Evolutionary conservation across 2,329 filamentous ascomycete genomes (phyloP), one percentile per base, ranked within the genome.

Genomic region (Pseudonectria buxi): DNA sequence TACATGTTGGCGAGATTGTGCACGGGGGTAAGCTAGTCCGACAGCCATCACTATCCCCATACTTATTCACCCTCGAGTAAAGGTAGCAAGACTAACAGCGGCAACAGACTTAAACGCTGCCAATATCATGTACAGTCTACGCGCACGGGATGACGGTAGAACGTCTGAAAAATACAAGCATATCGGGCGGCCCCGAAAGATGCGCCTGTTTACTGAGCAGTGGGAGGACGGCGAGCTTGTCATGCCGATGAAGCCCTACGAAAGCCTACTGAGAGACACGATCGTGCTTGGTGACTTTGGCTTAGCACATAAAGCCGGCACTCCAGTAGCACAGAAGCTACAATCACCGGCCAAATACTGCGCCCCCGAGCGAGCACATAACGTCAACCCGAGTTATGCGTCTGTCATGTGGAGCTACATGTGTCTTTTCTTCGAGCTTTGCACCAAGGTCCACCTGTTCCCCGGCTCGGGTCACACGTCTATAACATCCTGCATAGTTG

Each of bases 371-470:
- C 39, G 35, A 27, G 10, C 40, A 10, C 41, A 46, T 22, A 30
- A 25, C 18, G n/a, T 9, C 3, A 16, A 32, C 28, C 38, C 33
- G 22, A 46, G 28, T 16, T 39, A 39, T 28, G 36, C 41, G 10
- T 34, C 36, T n/a, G 41, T 44, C 30, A 43, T 43, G 15, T 45
- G 39, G 39, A 45, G 39, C 27, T 45, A 40, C 18, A 40, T 42
- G 22, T 45, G 37, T 26, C 26, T 42, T 10, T 42, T 45, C 33
- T 24, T 30, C 3, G 36, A 45, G 32, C 25, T 42, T 14, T 45
- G 42, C 24, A n/a, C 26, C 11, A 30, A 32, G 10, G 22, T 2
- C 18, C n/a, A 26, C 9, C 29, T 45, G 6, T 42, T 45, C 18
- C 13, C 3, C n/a, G 36, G 32, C 7, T 5, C 7, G 6, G 14